Conservation (phyloP, 2,329 filamentous ascomycete species). For the Mycosphaerelloides madeirae region DNA sequence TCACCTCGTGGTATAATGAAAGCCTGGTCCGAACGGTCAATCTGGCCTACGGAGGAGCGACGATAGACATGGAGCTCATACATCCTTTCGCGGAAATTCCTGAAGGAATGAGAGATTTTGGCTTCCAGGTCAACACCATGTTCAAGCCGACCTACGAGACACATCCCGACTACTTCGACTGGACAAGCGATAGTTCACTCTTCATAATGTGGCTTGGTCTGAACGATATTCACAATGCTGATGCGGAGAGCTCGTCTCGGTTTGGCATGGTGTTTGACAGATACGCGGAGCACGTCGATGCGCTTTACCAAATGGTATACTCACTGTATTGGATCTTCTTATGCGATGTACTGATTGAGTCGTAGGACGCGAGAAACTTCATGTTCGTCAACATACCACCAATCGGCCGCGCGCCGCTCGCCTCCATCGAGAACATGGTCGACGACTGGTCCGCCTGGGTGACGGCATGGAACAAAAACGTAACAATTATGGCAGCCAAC, state of each 20-base stretch:
- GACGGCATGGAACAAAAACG: slow-evolving; percentile 50
- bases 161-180: slow-evolving; percentile 20
- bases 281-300: slow-evolving; percentile 30
- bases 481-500: slow-evolving; percentile 40
- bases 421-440: slow-evolving; percentile 6
- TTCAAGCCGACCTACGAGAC: slow-evolving; percentile 39
- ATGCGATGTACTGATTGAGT: no score
- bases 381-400: slow-evolving; percentile 46
- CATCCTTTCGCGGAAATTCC: slow-evolving; percentile 41
- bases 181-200: slow-evolving; percentile 44
- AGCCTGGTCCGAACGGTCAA: slow-evolving; percentile 49
- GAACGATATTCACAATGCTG: slow-evolving; percentile 47
- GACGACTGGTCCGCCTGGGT: slow-evolving; percentile 34
- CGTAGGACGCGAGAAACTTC: slow-evolving; percentile 49
- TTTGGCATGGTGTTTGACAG: slow-evolving; percentile 35
- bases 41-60: slow-evolving; percentile 46
- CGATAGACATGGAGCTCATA: slow-evolving; percentile 45
- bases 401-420: slow-evolving; percentile 39
- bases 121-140: slow-evolving; percentile 46
- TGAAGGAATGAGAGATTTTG: slow-evolving; percentile 45
- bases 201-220: slow-evolving; percentile 44
- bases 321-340: no score
- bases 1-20: slow-evolving; percentile 43
- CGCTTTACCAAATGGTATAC: slow-evolving; percentile 41
- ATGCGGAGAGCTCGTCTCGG: slow-evolving; percentile 31